These are phyloP conservation scores for Vaccinium darrowii DNA, from an alignment of 148 eudicot genomes.

Conservation along the genomic window DNA sequence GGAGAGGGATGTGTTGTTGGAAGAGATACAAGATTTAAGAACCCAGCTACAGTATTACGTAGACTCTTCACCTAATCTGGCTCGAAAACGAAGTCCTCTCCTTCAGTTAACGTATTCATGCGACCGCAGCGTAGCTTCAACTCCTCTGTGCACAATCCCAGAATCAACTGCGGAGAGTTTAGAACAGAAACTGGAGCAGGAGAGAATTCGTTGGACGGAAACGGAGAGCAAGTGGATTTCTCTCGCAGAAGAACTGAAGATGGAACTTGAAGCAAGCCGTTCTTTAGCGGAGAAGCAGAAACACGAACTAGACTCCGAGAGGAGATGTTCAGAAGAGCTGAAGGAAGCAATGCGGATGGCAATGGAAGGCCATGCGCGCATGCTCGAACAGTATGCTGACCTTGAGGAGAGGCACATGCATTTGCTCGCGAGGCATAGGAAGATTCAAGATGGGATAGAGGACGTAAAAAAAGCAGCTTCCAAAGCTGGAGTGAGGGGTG, in stretches of 20 bases:
- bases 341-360: constrained; percentile 94
- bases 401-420: constrained; percentile 89
- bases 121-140: constrained; percentile 39
- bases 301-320: constrained; percentile 73
- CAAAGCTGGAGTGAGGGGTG: constrained; percentile 78
- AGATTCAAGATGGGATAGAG: constrained; percentile 80
- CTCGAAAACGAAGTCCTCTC: constrained; percentile 39
- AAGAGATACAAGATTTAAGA: constrained; percentile 88
- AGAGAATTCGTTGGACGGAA: constrained; percentile 68
- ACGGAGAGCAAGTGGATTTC: constrained; percentile 90
- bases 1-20: constrained; percentile 84
- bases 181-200: constrained; percentile 56
- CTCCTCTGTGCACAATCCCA: constrained; percentile 41
- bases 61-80: constrained; percentile 50
- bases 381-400: constrained; percentile 96
- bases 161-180: constrained; percentile 51
- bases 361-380: constrained; percentile 94
- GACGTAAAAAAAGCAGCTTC: constrained; percentile 94
- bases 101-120: constrained; percentile 58
- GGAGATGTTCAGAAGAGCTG: constrained; percentile 79
- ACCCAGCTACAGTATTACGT: constrained; percentile 72
- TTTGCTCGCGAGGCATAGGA: constrained; percentile 72
- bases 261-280: constrained; percentile 70
- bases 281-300: constrained; percentile 49
- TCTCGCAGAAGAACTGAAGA: constrained; percentile 70